phyloP scores from a whole-genome alignment of 805 yeast species.

The Torulaspora gathmanii region DNA sequence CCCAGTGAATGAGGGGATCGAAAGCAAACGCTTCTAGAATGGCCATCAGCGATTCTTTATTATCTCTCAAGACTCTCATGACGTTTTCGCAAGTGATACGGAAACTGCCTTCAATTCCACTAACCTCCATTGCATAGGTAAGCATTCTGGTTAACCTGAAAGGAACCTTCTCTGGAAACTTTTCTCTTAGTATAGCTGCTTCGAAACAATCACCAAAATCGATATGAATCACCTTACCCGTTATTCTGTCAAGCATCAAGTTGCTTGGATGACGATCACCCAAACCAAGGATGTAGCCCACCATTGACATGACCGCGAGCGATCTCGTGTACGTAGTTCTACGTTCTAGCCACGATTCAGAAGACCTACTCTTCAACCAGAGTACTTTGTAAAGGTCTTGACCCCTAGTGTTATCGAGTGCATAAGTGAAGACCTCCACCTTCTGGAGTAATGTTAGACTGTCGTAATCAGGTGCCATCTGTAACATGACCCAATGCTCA shows the following conservation, averaged over 20 bases:
- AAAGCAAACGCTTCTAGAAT: slow-evolving; percentile 96
- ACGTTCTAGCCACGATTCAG: slow-evolving; percentile 97
- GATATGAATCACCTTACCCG: slow-evolving; percentile 95
- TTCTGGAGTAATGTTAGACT: slow-evolving; percentile 82
- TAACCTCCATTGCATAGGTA: slow-evolving; percentile 97
- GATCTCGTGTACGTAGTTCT: slow-evolving; percentile 95
- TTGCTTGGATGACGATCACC: slow-evolving; percentile 99
- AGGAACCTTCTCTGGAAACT: slow-evolving; percentile 97
- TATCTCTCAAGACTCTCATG: slow-evolving; percentile 88
- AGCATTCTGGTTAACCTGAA: slow-evolving; percentile 95
- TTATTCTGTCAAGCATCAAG: slow-evolving; percentile 86
- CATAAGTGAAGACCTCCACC: slow-evolving; percentile 94
- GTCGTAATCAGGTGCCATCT: slow-evolving; percentile 96
- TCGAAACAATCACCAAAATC: slow-evolving; percentile 99
- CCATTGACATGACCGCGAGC: slow-evolving; percentile 98
- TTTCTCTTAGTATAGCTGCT: slow-evolving; percentile 93
- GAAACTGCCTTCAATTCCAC: slow-evolving; percentile 97
- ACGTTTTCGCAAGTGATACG: slow-evolving; percentile 96
- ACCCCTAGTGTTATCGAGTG: slow-evolving; percentile 91
- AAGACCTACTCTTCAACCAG: slow-evolving; percentile 93
- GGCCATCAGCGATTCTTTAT: slow-evolving; percentile 96
- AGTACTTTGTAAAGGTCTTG: slow-evolving; percentile 92
- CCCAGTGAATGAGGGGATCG: slow-evolving; percentile 98
- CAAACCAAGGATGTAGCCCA: slow-evolving; percentile 90
- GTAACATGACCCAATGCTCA: slow-evolving; percentile 92